phyloP scores from a whole-genome alignment of 2,329 filamentous ascomycete species.

The Diaporthe sp. region DNA sequence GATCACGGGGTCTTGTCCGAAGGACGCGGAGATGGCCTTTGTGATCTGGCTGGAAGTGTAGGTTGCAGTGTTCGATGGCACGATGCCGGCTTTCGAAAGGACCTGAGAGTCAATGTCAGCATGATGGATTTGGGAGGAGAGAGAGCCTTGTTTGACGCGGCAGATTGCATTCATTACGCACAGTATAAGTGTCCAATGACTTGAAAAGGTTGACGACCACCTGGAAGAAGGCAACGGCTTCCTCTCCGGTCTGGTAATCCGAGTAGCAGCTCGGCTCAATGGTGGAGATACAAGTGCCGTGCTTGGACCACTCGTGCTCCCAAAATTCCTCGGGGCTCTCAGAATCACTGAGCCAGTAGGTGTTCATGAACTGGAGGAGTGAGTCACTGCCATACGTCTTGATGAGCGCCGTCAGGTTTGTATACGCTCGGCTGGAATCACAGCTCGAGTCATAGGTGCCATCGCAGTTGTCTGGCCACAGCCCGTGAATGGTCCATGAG shows the following conservation, averaged over 20 bases:
- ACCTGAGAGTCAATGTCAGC: slow-evolving; percentile 9
- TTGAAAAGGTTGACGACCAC: slow-evolving; percentile 30
- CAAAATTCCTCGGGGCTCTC: slow-evolving; percentile 32
- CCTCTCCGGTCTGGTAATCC: slow-evolving; percentile 30
- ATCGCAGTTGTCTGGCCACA: slow-evolving; percentile 34
- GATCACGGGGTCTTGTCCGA: slow-evolving; percentile 30
- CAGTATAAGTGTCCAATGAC: slow-evolving; percentile 32
- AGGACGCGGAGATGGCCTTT: slow-evolving; percentile 30
- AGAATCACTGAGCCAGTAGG: slow-evolving; percentile 33
- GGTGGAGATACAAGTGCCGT: slow-evolving; percentile 33
- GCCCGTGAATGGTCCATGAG: slow-evolving; percentile 35
- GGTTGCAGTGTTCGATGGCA: slow-evolving; percentile 29
- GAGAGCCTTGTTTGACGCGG: accelerated
- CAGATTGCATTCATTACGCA: background rate
- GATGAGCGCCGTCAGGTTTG: slow-evolving; percentile 31
- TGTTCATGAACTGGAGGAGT: slow-evolving; percentile 30
- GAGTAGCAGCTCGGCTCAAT: slow-evolving; percentile 31
- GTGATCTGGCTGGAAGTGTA: slow-evolving; percentile 30
- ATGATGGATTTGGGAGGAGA: background rate
- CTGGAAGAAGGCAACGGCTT: slow-evolving; percentile 35
- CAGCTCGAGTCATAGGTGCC: slow-evolving; percentile 28
- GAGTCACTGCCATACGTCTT: slow-evolving; percentile 26
- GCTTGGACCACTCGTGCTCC: slow-evolving; percentile 34
- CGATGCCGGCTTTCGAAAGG: slow-evolving; percentile 30
- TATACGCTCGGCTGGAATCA: slow-evolving; percentile 30